Base-by-base conservation (phyloP, 495 filamentous ascomycete genomes). In the Hypoxylon cercidicola region DNA sequence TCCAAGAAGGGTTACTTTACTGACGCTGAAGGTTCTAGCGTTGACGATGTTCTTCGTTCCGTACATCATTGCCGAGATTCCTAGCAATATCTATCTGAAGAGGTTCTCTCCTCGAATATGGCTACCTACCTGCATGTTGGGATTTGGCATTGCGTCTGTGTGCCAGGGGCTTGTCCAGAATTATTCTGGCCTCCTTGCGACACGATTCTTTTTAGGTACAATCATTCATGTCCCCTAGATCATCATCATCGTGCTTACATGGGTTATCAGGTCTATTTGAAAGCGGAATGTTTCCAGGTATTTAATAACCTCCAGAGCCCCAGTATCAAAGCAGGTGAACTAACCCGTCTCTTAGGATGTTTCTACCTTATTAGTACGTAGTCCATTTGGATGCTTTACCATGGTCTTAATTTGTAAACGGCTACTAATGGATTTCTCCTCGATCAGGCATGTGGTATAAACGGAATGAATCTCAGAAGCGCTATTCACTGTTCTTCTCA, bases 41-140 rank as follows among this genome's bases (percentile, higher is more conserved):
- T 77, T 96, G 59, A 87, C 87, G 19, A 94, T 96, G 64, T 97
- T 97, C 82, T 99, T 97, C 77, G 87, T 97, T 0, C 93, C 94
- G 0, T 98, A 97, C 72, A 84, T 96, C 62, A 63, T 94, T 45
- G 89, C 89, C 66, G 93, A 91, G 74, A 95, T 98, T 49, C 95
- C 94, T 2, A 92, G 90, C 48, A 98, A 98, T 70, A 86, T 97
- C 52, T 70, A 96, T 15, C 78, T 98, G 21, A 96, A 96, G 75
- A 87, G 85, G 60, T 79, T 96, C 60, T 89, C 85, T 57, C 93
- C 94, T 2, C 87, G 89, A 61, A 78, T 95, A 45, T 97, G 93
- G 93, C 73, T 95, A 40, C 86, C 89, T 0, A 53, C 80, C 45
- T 96, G 92, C 73, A 96, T 96, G 89, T 86, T 94, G 66, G 73